Conservation (phyloP, 2,329 filamentous ascomycete genomes). For the Verticillium klebahnii region DNA sequence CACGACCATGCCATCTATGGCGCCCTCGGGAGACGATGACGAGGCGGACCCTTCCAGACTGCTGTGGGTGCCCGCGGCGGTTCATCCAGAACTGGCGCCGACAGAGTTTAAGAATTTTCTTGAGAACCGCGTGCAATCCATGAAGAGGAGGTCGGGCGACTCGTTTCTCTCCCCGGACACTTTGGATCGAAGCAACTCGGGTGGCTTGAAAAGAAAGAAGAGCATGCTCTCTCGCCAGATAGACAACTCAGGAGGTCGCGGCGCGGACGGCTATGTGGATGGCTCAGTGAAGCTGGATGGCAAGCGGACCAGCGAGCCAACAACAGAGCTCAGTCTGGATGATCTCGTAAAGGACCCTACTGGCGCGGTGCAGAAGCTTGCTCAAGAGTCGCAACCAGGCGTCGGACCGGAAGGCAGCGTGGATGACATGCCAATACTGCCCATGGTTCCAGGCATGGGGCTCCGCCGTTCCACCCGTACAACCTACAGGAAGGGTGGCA, state of each 20-base stretch:
- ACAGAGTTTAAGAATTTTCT: slow-evolving; percentile 96
- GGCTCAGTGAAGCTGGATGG: slow-evolving; percentile 76
- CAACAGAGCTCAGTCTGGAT: slow-evolving; percentile 64
- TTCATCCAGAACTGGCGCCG: slow-evolving; percentile 92
- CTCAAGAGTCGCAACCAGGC: slow-evolving; percentile 48
- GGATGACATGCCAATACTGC: slow-evolving; percentile 84
- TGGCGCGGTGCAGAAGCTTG: slow-evolving; percentile 64
- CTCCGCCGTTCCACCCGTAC: slow-evolving; percentile 88
- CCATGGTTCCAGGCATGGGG: slow-evolving; percentile 70
- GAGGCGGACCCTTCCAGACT: slow-evolving; percentile 84
- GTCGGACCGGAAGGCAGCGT: slow-evolving; percentile 34
- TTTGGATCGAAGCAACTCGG: slow-evolving; percentile 47
- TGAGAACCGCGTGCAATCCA: slow-evolving; percentile 86
- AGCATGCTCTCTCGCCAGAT: slow-evolving; percentile 95
- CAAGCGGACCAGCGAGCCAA: slow-evolving; percentile 45
- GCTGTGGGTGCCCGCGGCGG: slow-evolving; percentile 91
- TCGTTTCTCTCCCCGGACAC: slow-evolving; percentile 55
- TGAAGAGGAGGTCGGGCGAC: slow-evolving; percentile 71
- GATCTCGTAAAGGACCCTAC: slow-evolving; percentile 77
- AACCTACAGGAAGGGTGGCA: slow-evolving; percentile 81
- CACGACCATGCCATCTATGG: slow-evolving; percentile 67
- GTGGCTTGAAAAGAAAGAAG: slow-evolving; percentile 76
- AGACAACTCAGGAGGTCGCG: slow-evolving; percentile 60
- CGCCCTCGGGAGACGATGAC: slow-evolving; percentile 68
- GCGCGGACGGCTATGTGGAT: slow-evolving; percentile 67